Percentiles rank a stretch among this genome's conserved stretches.
Evolutionary conservation across 345 rosid species (phyloP).

Genomic region (Populus alba): DNA sequence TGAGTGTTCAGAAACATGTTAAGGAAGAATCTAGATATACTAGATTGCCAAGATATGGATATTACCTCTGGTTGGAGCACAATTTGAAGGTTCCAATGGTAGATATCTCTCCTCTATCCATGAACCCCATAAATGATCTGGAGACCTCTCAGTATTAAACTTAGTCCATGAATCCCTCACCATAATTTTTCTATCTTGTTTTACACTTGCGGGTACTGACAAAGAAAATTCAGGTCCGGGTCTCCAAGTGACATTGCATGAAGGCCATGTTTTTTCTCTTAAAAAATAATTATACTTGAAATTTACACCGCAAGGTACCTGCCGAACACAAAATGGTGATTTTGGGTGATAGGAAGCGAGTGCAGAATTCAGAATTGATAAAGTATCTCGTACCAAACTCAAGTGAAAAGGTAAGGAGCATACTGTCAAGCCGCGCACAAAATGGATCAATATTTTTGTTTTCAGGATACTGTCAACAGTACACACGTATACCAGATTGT

Average conservation of each 20-base stretch:
- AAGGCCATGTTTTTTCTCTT: slow-evolving; percentile 46
- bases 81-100: slow-evolving; percentile 30
- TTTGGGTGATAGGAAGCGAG: neutral
- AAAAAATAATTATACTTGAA: slow-evolving; percentile 80
- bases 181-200: slow-evolving; percentile 40
- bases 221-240: slow-evolving; percentile 81
- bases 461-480: too few relatives aligned
- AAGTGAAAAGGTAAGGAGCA: neutral
- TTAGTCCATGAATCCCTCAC: slow-evolving; percentile 89
- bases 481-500: too few relatives aligned
- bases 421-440: neutral
- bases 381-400: neutral
- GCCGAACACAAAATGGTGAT: slow-evolving; percentile 32
- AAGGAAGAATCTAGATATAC: slow-evolving; percentile 25
- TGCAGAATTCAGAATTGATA: neutral
- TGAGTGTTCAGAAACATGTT: slow-evolving; percentile 76
- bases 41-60: slow-evolving; percentile 32
- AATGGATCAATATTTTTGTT: too few relatives aligned
- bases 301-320: slow-evolving; percentile 71
- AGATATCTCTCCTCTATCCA: slow-evolving; percentile 65
- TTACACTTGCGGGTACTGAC: slow-evolving; percentile 46
- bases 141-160: slow-evolving; percentile 31
- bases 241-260: slow-evolving; percentile 66
- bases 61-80: slow-evolving; percentile 54
- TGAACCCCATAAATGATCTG: slow-evolving; percentile 62